Evolutionary conservation across 164 flowering plant genomes (phyloP).

Genomic region (Macadamia tetraphylla): DNA sequence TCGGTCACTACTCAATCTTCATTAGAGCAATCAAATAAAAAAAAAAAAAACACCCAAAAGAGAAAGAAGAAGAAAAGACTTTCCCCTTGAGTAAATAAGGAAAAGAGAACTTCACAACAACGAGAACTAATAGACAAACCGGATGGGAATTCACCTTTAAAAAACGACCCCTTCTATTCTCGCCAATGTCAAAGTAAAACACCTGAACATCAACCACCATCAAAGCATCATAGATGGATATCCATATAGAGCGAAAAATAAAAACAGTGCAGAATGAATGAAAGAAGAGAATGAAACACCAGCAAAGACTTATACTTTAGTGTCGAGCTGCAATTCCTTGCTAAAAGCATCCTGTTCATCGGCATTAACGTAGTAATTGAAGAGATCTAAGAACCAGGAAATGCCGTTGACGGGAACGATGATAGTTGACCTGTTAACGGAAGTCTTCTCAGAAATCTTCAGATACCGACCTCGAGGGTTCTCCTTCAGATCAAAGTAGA

Average conservation of each 20-base stretch:
- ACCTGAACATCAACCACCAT: slow-evolving; percentile 37
- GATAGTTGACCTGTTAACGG: slow-evolving; percentile 90
- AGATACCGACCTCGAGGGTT: slow-evolving; percentile 93
- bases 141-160: slow-evolving; percentile 51
- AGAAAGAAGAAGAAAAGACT: neutral
- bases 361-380: slow-evolving; percentile 83
- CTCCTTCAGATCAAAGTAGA: slow-evolving; percentile 97
- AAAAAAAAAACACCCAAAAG: too few species aligned
- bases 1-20: neutral
- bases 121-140: neutral
- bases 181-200: slow-evolving; percentile 93
- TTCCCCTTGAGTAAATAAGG: neutral
- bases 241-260: neutral
- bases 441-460: slow-evolving; percentile 96
- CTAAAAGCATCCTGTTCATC: slow-evolving; percentile 72
- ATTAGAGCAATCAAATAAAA: neutral
- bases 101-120: neutral
- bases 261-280: neutral
- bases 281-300: neutral
- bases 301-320: slow-evolving; percentile 38
- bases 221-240: neutral
- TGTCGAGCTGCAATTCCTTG: slow-evolving; percentile 95
- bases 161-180: slow-evolving; percentile 92
- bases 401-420: slow-evolving; percentile 86
- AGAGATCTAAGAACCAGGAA: slow-evolving; percentile 92